These are phyloP conservation scores for Chlamydomonas schloesseri DNA, from an alignment of 139 green algal species.

Conservation along the genomic window DNA sequence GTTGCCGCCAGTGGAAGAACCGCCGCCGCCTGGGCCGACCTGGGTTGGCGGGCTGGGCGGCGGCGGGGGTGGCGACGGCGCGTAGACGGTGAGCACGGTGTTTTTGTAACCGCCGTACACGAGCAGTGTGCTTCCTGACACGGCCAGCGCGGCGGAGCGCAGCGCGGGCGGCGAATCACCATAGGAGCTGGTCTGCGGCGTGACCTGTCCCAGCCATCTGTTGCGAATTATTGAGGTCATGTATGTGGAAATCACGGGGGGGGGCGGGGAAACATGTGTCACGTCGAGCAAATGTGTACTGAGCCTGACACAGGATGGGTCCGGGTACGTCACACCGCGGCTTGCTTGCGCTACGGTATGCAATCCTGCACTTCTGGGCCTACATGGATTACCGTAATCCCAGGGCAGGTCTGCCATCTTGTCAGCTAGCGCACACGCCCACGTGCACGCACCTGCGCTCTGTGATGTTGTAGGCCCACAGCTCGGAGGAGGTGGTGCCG, in stretches of 20 bases:
- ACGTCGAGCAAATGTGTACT: too few species aligned
- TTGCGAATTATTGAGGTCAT: too few species aligned
- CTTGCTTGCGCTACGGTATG: too few species aligned
- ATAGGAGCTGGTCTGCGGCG: not conserved
- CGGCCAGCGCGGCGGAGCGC: not conserved
- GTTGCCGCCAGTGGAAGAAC: not conserved
- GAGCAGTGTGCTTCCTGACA: not conserved
- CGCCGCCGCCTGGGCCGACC: too few species aligned
- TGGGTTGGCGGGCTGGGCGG: not conserved
- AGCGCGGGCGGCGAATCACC: not conserved
- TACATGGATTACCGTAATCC: too few species aligned
- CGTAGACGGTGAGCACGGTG: not conserved
- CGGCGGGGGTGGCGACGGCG: conserved; percentile 8
- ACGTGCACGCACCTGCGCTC: not conserved
- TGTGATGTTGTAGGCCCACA: conserved; percentile 28
- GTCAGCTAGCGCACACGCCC: not conserved
- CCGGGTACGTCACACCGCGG: too few species aligned
- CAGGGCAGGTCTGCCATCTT: too few species aligned
- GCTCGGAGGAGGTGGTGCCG: not conserved
- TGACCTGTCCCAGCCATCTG: conserved; percentile 5
- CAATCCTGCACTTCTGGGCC: too few species aligned
- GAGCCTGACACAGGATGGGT: too few species aligned
- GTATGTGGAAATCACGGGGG: too few species aligned
- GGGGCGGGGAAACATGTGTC: too few species aligned
- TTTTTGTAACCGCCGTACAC: conserved; percentile 18